A percentile compares a stretch with the other conserved stretches of the same genome.
phyloP scores from a whole-genome alignment of 2,329 filamentous ascomycete genomes.

The Trichoderma aggressivum region DNA sequence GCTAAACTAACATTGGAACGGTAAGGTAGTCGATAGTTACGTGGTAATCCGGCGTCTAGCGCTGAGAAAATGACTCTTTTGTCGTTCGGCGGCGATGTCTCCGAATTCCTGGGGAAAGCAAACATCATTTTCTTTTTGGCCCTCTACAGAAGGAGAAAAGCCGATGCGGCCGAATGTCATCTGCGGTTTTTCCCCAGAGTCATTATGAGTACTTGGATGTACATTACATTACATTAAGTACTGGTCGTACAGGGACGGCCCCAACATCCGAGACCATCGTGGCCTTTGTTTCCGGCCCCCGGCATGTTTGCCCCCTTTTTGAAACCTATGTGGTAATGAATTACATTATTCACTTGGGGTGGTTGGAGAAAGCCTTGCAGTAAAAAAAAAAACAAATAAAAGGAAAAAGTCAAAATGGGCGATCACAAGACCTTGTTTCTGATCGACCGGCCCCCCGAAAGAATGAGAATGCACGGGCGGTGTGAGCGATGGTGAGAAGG shows the following conservation, averaged over 20 bases:
- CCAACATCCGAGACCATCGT: not conserved
- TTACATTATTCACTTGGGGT: not conserved
- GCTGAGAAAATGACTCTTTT: conserved; percentile 1
- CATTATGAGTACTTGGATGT: not conserved
- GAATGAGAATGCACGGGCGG: not conserved
- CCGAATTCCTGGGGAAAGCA: not conserved
- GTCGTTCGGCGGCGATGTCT: not conserved
- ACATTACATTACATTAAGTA: not conserved
- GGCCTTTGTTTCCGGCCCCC: not conserved
- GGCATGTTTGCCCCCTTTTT: not conserved
- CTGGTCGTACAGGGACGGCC: not conserved
- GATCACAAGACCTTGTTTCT: conserved; percentile 5
- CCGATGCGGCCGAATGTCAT: not conserved
- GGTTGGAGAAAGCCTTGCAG: not conserved
- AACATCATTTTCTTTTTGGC: not conserved
- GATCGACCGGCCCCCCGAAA: not conserved
- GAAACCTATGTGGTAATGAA: not conserved
- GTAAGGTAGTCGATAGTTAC: too few species aligned
- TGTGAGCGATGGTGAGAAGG: not conserved
- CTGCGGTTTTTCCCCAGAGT: not conserved
- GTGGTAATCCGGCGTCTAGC: not conserved
- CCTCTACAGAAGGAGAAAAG: not conserved
- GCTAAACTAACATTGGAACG: too few species aligned
- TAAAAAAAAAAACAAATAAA: not conserved
- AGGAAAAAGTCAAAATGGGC: not conserved